Base-by-base conservation (phyloP, 257 asterid species). In the Hygrophila difformis region DNA sequence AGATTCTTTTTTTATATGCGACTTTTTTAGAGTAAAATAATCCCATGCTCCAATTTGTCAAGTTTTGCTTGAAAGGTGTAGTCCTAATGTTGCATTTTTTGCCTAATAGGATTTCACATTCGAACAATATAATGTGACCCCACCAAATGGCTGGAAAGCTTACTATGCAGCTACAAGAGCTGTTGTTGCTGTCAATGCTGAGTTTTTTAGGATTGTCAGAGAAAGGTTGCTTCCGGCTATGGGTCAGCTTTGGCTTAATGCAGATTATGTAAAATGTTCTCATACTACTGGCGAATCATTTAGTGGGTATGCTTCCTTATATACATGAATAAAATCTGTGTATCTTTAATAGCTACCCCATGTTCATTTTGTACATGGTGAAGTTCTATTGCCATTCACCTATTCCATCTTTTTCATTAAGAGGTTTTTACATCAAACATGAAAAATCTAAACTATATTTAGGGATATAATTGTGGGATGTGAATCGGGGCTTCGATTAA, bases 101-200 rank as follows among this genome's bases (percentile, higher is more conserved):
- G 13, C 43, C 18, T 52, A 44, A 53, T 70, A 88, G 95, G 97
- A 88, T 76, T 88, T 81, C 71, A 84, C 93, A 14, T 40, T 72
- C 63, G 97, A 88, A 72, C 97, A 88, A 66, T 79, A 63, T 59
- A 68, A 45, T 24, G 61, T 81, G 51, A 75, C 65, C 49, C 97
- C 94, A 40, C 66, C 72, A 21, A 63, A 77, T 72, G 97, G 97
- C 54, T 88, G 97, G 97, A 88, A 88, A 72, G 89, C 94, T 39
- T 88, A 84, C 61, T 88, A 88, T 62, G 95, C 95, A 26, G 75
- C 84, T 69, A 84, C 97, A 34, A 75, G 87, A 72, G 97, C 94
- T 55, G 69, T 84, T 55, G 73, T 88, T 60, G 76, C 68, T 43
- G 44, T 64, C 39, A 88, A 88, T 53, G 62, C 73, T 12, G 93